Base-by-base conservation (phyloP, 2,329 filamentous ascomycete species). In the Ceratocystis papillata region DNA sequence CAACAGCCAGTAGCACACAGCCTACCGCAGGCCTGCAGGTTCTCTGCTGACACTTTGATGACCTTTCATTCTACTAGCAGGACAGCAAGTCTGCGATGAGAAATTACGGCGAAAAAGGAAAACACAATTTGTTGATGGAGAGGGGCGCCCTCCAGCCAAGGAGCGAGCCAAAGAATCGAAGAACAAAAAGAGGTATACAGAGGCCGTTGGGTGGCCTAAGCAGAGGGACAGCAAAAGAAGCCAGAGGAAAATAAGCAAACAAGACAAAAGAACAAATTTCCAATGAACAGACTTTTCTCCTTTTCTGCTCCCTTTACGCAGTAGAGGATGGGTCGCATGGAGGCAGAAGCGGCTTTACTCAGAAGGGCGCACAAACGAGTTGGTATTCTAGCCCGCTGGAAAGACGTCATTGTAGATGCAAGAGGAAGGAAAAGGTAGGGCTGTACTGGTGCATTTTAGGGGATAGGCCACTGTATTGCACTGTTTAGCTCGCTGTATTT, bases 161-260 rank as follows among this genome's bases (percentile, higher is more conserved):
- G 22, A 53, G n/a, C 6, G 22, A 22, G 48, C n/a, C n/a, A 7
- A 8, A 53, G n/a, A 53, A 25, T 22, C 22, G 6, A 53, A 25
- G 48, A 8, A 25, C 7, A n/a, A n/a, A 25, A 59, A 37, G 33
- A 37, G 25, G 15, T 30, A 10, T 30, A 59, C 28, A 59, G n/a
- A 30, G 55, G 15, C 28, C 55, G 7, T 8, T 17, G 20, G 55
- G 12, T 59, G 28, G 25, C 55, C 28, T 33, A n/a, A 59, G 22
- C 55, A 59, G 55, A 59, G 17, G 28, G 55, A 53, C 28, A 37
- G 33, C 8, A 59, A 30, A n/a, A 59, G 55, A 33, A 37, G 55
- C 5, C 55, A 30, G 17, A 30, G 53, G 28, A 59, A 37, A 12
- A 59, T 1, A 20, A 37, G 25, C 20, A 25, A 59, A 20, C 28